Conservation (phyloP, 768 basidiomycete species). For the Termitomyces eurrhizus region DNA sequence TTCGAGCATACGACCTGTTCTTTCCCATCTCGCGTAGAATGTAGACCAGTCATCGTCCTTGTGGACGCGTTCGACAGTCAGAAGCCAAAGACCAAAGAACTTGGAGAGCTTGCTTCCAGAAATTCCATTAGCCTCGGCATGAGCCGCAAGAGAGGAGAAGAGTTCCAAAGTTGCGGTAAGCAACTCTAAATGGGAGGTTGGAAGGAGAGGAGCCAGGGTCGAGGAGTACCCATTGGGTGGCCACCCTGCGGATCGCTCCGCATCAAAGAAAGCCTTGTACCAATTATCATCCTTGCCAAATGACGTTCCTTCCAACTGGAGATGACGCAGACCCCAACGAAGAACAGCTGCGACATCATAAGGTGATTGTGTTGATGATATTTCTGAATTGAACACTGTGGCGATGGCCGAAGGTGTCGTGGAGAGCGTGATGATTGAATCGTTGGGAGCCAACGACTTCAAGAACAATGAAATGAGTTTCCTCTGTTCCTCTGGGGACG, state of each 20-base stretch:
- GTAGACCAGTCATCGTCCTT: slow-evolving; percentile 54
- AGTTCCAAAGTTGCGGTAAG: slow-evolving; percentile 55
- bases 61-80: slow-evolving; percentile 44
- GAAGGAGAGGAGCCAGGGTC: slow-evolving; percentile 55
- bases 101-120: slow-evolving; percentile 78
- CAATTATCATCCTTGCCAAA: slow-evolving; percentile 66
- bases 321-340: slow-evolving; percentile 77
- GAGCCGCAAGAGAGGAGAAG: slow-evolving; percentile 67
- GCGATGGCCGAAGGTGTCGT: slow-evolving; percentile 42
- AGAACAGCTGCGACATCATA: slow-evolving; percentile 79
- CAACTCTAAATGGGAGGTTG: slow-evolving; percentile 53
- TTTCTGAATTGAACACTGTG: slow-evolving; percentile 59
- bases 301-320: slow-evolving; percentile 52
- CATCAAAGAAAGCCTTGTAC: slow-evolving; percentile 61
- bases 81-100: slow-evolving; percentile 70
- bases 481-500: slow-evolving; percentile 66
- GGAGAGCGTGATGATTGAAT: slow-evolving; percentile 45
- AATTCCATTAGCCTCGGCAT: slow-evolving; percentile 66
- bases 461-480: slow-evolving; percentile 70
- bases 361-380: slow-evolving; percentile 60
- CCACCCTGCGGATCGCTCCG: slow-evolving; percentile 58
- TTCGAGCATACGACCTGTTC: slow-evolving; percentile 66
- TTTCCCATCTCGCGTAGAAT: slow-evolving; percentile 77
- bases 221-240: slow-evolving; percentile 61
- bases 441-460: slow-evolving; percentile 51